Evolutionary conservation across 345 rosid species (phyloP).

Genomic region (Cardamine chenopodiifolia): DNA sequence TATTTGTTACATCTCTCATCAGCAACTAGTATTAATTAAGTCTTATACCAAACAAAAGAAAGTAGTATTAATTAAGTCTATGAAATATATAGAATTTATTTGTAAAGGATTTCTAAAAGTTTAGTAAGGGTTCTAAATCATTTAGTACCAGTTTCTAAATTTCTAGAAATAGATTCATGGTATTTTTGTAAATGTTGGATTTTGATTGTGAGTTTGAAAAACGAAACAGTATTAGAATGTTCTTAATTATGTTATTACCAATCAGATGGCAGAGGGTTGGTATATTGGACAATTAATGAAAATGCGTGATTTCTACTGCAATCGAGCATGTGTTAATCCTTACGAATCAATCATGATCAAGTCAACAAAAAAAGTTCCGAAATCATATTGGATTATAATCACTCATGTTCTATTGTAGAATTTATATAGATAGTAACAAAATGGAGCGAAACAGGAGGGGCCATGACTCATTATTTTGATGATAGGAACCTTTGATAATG

Average conservation of each 20-base stretch:
- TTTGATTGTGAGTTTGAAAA: background rate
- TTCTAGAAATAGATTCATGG: background rate
- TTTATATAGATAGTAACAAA: slow-evolving; percentile 6
- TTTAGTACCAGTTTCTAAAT: background rate
- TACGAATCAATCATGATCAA: too few species aligned
- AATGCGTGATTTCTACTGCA: background rate
- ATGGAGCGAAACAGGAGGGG: slow-evolving; percentile 26
- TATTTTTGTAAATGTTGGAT: background rate
- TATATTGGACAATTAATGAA: background rate
- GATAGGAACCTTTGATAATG: slow-evolving; percentile 56
- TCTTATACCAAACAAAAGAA: too few species aligned
- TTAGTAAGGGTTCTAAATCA: background rate
- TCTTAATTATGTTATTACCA: background rate
- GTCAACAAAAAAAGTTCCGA: background rate
- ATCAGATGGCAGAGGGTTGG: background rate
- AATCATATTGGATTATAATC: too few species aligned
- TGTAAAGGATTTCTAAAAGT: background rate
- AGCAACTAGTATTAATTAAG: too few species aligned
- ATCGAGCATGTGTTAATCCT: too few species aligned
- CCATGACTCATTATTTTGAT: slow-evolving; percentile 41
- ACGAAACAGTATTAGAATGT: background rate
- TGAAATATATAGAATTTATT: too few species aligned
- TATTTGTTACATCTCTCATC: too few species aligned
- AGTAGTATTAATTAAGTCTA: too few species aligned
- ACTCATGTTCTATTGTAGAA: too few species aligned